Evolutionary conservation across 345 rosid species (phyloP).

Genomic region (Gossypium sturtianum): DNA sequence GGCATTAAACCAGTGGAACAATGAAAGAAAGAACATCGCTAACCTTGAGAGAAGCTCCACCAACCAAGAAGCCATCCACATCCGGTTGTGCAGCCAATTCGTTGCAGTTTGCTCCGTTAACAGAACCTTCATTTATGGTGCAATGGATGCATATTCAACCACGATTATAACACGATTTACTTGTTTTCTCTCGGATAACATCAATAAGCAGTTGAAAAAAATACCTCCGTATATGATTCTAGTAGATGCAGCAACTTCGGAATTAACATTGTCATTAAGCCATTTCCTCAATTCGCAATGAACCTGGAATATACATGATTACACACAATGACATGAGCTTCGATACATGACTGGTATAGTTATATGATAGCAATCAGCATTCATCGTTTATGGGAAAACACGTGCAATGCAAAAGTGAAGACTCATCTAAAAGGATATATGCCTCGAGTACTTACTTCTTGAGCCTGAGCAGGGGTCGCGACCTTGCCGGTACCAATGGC

Average conservation of each 20-base stretch:
- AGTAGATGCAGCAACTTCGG: conserved; percentile 50
- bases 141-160: neutral
- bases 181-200: neutral
- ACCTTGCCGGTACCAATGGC: conserved; percentile 84
- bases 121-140: conserved; percentile 35
- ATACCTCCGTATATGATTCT: conserved; percentile 77
- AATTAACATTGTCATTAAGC: conserved; percentile 46
- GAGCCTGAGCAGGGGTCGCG: conserved; percentile 74
- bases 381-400: neutral
- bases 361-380: neutral
- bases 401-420: neutral
- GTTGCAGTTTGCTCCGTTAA: conserved; percentile 61
- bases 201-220: neutral
- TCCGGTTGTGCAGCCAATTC: conserved; percentile 56
- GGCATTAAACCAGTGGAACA: neutral
- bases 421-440: neutral
- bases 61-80: conserved; percentile 75
- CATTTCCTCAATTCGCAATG: conserved; percentile 65
- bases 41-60: conserved; percentile 77
- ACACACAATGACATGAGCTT: neutral
- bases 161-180: neutral
- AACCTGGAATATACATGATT: conserved; percentile 30
- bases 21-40: neutral
- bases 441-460: conserved; percentile 38
- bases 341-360: neutral